Evolutionary conservation across 192 early-diverging fungal species (phyloP).

Genomic region (Funneliformis geosporum): DNA sequence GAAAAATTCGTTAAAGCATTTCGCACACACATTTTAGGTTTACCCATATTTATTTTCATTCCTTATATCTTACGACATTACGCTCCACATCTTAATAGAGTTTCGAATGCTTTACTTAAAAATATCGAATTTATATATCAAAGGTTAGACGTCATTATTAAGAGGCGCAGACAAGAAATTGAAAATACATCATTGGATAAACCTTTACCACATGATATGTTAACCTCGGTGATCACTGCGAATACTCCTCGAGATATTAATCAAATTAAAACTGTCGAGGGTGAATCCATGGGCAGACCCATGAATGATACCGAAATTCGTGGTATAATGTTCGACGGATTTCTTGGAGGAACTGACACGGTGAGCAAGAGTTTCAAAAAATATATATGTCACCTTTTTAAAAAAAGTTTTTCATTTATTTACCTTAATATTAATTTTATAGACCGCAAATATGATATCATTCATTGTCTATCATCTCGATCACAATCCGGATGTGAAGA

Average conservation of each 20-base stretch:
- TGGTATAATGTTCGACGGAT: not conserved
- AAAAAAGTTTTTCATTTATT: too few relatives aligned
- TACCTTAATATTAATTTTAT: not conserved
- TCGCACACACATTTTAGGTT: not conserved
- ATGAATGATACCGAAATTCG: conserved; percentile 9
- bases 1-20: not conserved
- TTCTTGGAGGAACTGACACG: conserved; percentile 9
- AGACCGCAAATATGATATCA: not conserved
- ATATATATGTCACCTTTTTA: too few relatives aligned
- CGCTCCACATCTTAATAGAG: not conserved
- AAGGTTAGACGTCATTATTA: not conserved
- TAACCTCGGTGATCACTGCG: conserved; percentile 7
- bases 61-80: not conserved
- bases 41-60: not conserved
- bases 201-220: conserved; percentile 4
- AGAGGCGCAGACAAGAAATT: conserved; percentile 8
- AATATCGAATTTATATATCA: not conserved
- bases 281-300: not conserved
- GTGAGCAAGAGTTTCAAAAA: not conserved
- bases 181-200: not conserved
- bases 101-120: not conserved
- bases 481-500: conserved; percentile 1
- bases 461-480: conserved; percentile 7
- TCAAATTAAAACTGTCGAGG: not conserved
- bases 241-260: conserved; percentile 17